Conservation (phyloP, 768 basidiomycete genomes). For the Dioszegia crocea region DNA sequence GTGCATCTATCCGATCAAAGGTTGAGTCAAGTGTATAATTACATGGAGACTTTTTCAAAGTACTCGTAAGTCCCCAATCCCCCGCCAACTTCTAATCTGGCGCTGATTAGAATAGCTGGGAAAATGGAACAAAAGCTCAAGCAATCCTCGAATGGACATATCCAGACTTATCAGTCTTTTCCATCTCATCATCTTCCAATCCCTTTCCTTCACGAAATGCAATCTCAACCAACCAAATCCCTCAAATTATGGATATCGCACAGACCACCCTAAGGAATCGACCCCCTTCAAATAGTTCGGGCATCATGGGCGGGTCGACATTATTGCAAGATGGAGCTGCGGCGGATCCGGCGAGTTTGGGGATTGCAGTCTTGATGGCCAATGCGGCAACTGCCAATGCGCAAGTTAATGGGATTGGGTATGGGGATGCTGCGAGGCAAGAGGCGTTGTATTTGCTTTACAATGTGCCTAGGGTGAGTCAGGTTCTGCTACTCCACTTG, state of each 20-base stretch:
- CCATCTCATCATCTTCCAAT: slow-evolving; percentile 12
- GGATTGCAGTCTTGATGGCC: slow-evolving; percentile 37
- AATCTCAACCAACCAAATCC: slow-evolving; percentile 22
- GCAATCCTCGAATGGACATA: slow-evolving; percentile 44
- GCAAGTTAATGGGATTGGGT: slow-evolving; percentile 38
- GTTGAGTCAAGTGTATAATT: slow-evolving; percentile 33
- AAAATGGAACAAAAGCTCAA: slow-evolving; percentile 44
- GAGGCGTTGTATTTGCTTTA: slow-evolving; percentile 43
- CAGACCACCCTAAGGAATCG: slow-evolving; percentile 40
- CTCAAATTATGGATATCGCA: slow-evolving; percentile 36
- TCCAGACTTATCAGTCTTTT: slow-evolving; percentile 37
- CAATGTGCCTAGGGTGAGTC: slow-evolving; percentile 42
- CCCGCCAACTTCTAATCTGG: not conserved
- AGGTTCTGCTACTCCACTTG: no score
- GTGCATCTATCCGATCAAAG: slow-evolving; percentile 28
- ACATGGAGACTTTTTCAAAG: slow-evolving; percentile 37
- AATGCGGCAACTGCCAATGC: slow-evolving; percentile 25
- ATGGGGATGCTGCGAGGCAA: slow-evolving; percentile 35
- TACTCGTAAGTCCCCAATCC: slow-evolving; percentile 29
- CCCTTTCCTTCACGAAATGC: slow-evolving; percentile 22
- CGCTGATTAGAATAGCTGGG: slow-evolving; percentile 30
- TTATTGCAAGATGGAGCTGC: slow-evolving; percentile 43
- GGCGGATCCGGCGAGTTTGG: slow-evolving; percentile 48
- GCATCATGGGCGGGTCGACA: slow-evolving; percentile 9
- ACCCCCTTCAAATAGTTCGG: slow-evolving; percentile 14